phyloP scores from a whole-genome alignment of 2,329 filamentous ascomycete species.

The Fusarium sororula region DNA sequence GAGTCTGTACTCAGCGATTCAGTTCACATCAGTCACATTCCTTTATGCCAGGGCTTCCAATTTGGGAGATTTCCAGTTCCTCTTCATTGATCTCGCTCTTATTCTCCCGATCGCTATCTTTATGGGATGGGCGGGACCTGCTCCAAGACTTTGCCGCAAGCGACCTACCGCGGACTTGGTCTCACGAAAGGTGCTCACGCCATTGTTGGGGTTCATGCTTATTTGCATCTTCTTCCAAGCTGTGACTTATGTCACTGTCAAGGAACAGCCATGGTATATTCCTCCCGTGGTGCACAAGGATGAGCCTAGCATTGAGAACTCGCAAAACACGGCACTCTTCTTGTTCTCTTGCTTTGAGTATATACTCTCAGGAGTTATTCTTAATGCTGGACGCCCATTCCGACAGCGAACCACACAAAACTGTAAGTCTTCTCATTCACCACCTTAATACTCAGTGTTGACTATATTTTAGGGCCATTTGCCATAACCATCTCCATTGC shows the following conservation, averaged over 20 bases:
- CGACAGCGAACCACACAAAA: slow-evolving; percentile 83
- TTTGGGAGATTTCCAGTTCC: slow-evolving; percentile 95
- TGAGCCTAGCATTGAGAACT: slow-evolving; percentile 88
- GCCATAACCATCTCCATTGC: slow-evolving; percentile 77
- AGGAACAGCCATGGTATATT: slow-evolving; percentile 84
- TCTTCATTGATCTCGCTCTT: slow-evolving; percentile 92
- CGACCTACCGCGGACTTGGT: slow-evolving; percentile 92
- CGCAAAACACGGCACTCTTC: slow-evolving; percentile 92
- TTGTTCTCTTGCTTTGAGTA: slow-evolving; percentile 94
- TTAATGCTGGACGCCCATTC: slow-evolving; percentile 93
- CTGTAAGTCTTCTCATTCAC: slow-evolving; percentile 59
- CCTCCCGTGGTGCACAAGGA: slow-evolving; percentile 81
- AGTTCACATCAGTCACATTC: slow-evolving; percentile 97
- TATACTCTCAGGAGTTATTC: slow-evolving; percentile 85
- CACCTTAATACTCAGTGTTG: neutral
- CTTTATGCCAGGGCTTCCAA: slow-evolving; percentile 94
- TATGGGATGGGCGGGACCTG: slow-evolving; percentile 97
- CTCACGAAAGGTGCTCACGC: slow-evolving; percentile 88
- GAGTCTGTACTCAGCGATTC: slow-evolving; percentile 98
- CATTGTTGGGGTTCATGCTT: slow-evolving; percentile 86
- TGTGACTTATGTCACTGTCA: slow-evolving; percentile 77
- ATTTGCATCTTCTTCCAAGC: slow-evolving; percentile 83
- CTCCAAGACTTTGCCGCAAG: slow-evolving; percentile 79
- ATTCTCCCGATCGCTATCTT: slow-evolving; percentile 98
- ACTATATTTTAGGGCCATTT: slow-evolving; percentile 73